A percentile compares a stretch with the other conserved stretches of the same genome.
Conservation (phyloP, 805 yeast genomes). For the Debaryomyces castellii region DNA sequence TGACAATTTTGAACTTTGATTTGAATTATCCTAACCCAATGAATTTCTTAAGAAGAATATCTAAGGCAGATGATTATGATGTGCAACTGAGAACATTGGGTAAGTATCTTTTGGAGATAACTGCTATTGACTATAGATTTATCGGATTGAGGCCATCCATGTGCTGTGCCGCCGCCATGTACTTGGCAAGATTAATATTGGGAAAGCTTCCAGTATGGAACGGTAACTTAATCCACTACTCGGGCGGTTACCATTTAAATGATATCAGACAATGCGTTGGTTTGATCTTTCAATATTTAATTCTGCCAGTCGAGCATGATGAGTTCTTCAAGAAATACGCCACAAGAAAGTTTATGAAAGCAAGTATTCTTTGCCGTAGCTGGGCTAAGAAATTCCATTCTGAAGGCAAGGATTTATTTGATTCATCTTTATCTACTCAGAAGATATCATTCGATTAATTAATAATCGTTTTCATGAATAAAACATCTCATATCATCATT, state of each 20-base stretch:
- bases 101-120: slow-evolving; percentile 76
- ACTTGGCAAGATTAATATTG: slow-evolving; percentile 70
- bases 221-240: slow-evolving; percentile 82
- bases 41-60: slow-evolving; percentile 83
- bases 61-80: slow-evolving; percentile 89
- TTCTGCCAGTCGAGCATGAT: slow-evolving; percentile 82
- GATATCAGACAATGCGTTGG: slow-evolving; percentile 73
- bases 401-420: slow-evolving; percentile 45
- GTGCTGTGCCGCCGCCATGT: slow-evolving; percentile 88
- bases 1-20: slow-evolving; percentile 70
- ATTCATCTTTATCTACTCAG: slow-evolving; percentile 18
- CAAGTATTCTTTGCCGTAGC: slow-evolving; percentile 73
- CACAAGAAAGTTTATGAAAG: slow-evolving; percentile 83
- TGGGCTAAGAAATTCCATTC: slow-evolving; percentile 69
- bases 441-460: slow-evolving; percentile 14
- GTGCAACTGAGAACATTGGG: slow-evolving; percentile 81
- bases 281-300: slow-evolving; percentile 72
- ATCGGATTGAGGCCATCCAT: slow-evolving; percentile 73
- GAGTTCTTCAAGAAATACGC: slow-evolving; percentile 94
- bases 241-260: slow-evolving; percentile 81
- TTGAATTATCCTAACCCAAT: slow-evolving; percentile 85
- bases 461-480: neutral
- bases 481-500: neutral
- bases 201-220: slow-evolving; percentile 73
- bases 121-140: slow-evolving; percentile 73